Evolutionary conservation across 2,329 filamentous ascomycete species (phyloP).

Genomic region (Xylariaceae sp.): DNA sequence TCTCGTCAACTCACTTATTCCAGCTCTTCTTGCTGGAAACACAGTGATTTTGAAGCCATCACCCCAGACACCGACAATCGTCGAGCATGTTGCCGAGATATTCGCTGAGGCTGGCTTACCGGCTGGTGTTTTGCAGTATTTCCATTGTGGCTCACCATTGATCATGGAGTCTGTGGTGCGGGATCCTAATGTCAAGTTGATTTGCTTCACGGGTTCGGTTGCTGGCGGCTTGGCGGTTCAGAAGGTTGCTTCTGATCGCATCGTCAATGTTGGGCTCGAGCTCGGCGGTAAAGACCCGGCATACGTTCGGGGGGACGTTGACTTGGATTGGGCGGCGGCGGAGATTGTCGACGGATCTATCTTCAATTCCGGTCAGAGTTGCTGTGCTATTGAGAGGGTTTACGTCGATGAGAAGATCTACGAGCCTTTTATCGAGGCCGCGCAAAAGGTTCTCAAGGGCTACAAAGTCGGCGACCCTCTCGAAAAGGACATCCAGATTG

Average conservation of each 20-base stretch:
- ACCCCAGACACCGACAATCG: slow-evolving; percentile 88
- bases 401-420: slow-evolving; percentile 85
- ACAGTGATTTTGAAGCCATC: slow-evolving; percentile 91
- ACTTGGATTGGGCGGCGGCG: slow-evolving; percentile 83
- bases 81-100: slow-evolving; percentile 71
- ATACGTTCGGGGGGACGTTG: slow-evolving; percentile 80
- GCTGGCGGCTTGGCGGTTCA: slow-evolving; percentile 82
- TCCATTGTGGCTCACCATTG: slow-evolving; percentile 76
- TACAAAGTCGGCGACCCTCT: slow-evolving; percentile 89
- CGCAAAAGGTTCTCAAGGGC: slow-evolving; percentile 71
- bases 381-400: slow-evolving; percentile 85
- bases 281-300: slow-evolving; percentile 93
- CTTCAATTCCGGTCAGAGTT: slow-evolving; percentile 98
- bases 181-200: slow-evolving; percentile 67
- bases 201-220: slow-evolving; percentile 93
- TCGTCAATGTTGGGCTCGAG: slow-evolving; percentile 83
- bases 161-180: slow-evolving; percentile 74
- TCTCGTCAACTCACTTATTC: slow-evolving; percentile 85
- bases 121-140: slow-evolving; percentile 78
- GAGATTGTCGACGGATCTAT: slow-evolving; percentile 95
- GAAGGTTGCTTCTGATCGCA: slow-evolving; percentile 73
- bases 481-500: slow-evolving; percentile 72
- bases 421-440: slow-evolving; percentile 71
- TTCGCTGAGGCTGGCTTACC: slow-evolving; percentile 79
- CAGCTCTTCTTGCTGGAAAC: slow-evolving; percentile 85